These are phyloP conservation scores for Leccinum fallax DNA, from an alignment of 1,284 basidiomycete genomes.

Conservation along the genomic window DNA sequence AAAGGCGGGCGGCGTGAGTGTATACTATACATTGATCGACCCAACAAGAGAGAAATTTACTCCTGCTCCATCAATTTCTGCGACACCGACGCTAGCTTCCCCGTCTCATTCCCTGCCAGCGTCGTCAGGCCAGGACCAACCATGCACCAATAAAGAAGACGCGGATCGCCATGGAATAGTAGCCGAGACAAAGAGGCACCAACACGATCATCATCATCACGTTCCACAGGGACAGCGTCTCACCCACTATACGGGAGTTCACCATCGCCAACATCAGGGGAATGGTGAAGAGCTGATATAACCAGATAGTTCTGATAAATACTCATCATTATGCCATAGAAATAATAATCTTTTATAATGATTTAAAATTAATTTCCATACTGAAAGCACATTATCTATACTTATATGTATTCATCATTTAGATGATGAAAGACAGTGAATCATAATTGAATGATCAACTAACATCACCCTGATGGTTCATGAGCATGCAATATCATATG, in stretches of 20 bases:
- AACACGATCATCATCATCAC: conserved; percentile 10
- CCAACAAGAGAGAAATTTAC: conserved; percentile 61
- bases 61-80: conserved; percentile 45
- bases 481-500: too few species aligned
- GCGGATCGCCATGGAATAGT: background rate
- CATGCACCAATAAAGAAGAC: background rate
- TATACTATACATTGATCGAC: conserved; percentile 67
- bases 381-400: too few species aligned
- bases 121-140: conserved; percentile 26
- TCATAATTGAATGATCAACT: too few species aligned
- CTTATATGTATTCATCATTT: too few species aligned
- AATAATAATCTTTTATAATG: too few species aligned
- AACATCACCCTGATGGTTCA: too few species aligned
- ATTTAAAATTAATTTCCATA: too few species aligned
- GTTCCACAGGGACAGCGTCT: conserved; percentile 17
- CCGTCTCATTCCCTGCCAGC: conserved; percentile 30
- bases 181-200: background rate
- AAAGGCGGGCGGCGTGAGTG: conserved; percentile 63
- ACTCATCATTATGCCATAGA: too few species aligned
- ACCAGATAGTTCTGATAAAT: too few species aligned
- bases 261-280: conserved; percentile 25
- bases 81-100: conserved; percentile 39
- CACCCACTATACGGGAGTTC: conserved; percentile 14
- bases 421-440: too few species aligned
- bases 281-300: too few species aligned